Evolutionary conservation across 2,329 filamentous ascomycete species (phyloP), one percentile per base, ranked within the genome.

Genomic region (Pseudogymnoascus sp.): DNA sequence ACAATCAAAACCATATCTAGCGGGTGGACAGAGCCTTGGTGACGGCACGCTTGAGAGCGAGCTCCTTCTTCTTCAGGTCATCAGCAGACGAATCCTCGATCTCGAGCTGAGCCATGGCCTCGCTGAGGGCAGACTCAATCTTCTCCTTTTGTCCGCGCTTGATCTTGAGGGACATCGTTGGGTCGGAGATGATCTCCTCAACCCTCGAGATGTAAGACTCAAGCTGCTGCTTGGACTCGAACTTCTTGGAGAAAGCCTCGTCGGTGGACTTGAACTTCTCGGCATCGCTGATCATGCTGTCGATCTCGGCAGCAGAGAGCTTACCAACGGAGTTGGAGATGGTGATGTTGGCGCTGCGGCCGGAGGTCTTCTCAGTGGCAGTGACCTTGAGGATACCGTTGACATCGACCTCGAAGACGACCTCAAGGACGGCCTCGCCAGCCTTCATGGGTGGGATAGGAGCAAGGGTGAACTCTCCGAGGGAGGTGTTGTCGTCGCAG

Each of bases 381-480:
- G 93, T 97, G 73, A 97, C 94, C 87, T 99, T 99, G 69, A 99
- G 88, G 77, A 97, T 96, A 88, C 94, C 94, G 84, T 99, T 99
- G 85, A 97, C 94, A 71, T 99, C 94, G 74, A 99, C 94, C 82
- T 99, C 94, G 80, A 99, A 97, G 77, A 97, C 92, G 71, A 93
- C 90, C 81, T 99, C 94, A 52, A 99, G 89, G 69, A 96, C 92
- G 70, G 94, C 90, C 76, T 99, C 94, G 76, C 94, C 93, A 73
- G 94, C 93, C 73, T 87, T 88, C 91, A 97, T 87, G 82, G 92
- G 78, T 83, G 93, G 84, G 68, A 87, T 87, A 52, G 93, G 94
- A 70, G 92, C 89, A 66, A 99, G 83, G 64, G 93, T 97, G 80
- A 97, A 99, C 80, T 97, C 94, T 76, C 94, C 94, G 63, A 97